phyloP scores from a whole-genome alignment of 768 basidiomycete species.

The Suillus clintonianus region DNA sequence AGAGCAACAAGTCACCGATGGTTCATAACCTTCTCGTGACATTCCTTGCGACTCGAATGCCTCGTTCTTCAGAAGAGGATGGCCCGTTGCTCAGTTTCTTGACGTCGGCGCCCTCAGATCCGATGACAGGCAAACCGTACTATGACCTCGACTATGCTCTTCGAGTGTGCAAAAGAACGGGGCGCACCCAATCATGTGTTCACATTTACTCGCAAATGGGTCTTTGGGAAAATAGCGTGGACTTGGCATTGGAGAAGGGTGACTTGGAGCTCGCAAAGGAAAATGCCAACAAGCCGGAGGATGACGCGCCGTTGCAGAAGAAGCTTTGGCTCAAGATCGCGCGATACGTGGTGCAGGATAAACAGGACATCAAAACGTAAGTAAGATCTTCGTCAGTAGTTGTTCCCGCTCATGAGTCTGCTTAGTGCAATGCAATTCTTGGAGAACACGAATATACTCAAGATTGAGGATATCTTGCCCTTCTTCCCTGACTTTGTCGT shows the following conservation, averaged over 20 bases:
- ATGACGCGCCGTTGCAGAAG: constrained; percentile 83
- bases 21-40: constrained; percentile 95
- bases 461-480: constrained; percentile 97
- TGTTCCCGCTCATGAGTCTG: constrained; percentile 1
- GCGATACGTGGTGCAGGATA: constrained; percentile 96
- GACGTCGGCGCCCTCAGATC: constrained; percentile 76
- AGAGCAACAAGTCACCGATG: constrained; percentile 77
- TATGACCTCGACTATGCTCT: constrained; percentile 98
- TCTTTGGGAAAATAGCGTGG: constrained; percentile 93
- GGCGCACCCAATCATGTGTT: constrained; percentile 86
- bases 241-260: constrained; percentile 90
- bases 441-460: constrained; percentile 90
- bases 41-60: constrained; percentile 65
- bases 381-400: constrained; percentile 33
- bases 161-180: constrained; percentile 82
- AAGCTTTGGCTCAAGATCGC: constrained; percentile 99
- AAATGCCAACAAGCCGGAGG: constrained; percentile 94
- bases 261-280: constrained; percentile 94
- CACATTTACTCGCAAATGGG: constrained; percentile 98
- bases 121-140: constrained; percentile 82
- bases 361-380: constrained; percentile 97
- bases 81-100: constrained; percentile 83
- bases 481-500: constrained; percentile 99
- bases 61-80: constrained; percentile 60
- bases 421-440: constrained; percentile 94